phyloP scores from a whole-genome alignment of 2,329 filamentous ascomycete species.

The Podosphaera xanthii region DNA sequence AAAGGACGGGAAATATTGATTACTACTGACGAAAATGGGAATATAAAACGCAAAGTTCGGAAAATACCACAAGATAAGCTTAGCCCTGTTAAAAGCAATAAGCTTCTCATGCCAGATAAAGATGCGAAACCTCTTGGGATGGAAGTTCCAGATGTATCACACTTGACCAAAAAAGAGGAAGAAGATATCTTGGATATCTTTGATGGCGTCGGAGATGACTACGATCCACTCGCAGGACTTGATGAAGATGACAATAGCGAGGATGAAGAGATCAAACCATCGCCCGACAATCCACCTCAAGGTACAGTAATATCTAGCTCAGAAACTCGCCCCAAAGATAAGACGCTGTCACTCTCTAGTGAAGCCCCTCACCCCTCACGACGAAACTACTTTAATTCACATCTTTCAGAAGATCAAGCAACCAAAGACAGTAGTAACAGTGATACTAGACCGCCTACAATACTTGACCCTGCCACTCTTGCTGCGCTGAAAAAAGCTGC shows the following conservation, averaged over 20 bases:
- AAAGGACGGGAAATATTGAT: conserved; percentile 41
- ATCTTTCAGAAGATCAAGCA: conserved; percentile 22
- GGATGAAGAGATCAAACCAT: conserved; percentile 18
- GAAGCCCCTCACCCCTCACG: conserved; percentile 14
- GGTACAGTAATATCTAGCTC: conserved; percentile 20
- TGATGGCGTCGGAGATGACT: conserved; percentile 40
- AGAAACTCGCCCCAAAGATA: not conserved
- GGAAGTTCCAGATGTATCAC: conserved; percentile 36
- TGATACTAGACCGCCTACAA: conserved; percentile 23
- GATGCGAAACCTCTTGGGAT: conserved; percentile 36
- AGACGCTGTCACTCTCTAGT: conserved; percentile 14
- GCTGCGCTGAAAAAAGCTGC: conserved; percentile 74
- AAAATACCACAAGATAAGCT: conserved; percentile 24
- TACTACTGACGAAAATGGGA: conserved; percentile 40
- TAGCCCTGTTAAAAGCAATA: conserved; percentile 18
- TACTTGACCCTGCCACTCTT: conserved; percentile 55
- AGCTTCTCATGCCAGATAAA: conserved; percentile 29
- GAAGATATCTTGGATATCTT: conserved; percentile 38
- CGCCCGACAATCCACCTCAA: conserved; percentile 15
- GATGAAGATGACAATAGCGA: conserved; percentile 19
- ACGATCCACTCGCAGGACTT: conserved; percentile 41
- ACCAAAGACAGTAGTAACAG: conserved; percentile 13
- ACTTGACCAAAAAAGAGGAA: conserved; percentile 25
- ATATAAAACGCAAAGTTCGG: conserved; percentile 41
- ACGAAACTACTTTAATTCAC: conserved; percentile 39